A percentile compares a stretch with the other conserved stretches of the same genome.
Evolutionary conservation across 495 filamentous ascomycete species (phyloP).

Genomic region (Neurospora sp.): DNA sequence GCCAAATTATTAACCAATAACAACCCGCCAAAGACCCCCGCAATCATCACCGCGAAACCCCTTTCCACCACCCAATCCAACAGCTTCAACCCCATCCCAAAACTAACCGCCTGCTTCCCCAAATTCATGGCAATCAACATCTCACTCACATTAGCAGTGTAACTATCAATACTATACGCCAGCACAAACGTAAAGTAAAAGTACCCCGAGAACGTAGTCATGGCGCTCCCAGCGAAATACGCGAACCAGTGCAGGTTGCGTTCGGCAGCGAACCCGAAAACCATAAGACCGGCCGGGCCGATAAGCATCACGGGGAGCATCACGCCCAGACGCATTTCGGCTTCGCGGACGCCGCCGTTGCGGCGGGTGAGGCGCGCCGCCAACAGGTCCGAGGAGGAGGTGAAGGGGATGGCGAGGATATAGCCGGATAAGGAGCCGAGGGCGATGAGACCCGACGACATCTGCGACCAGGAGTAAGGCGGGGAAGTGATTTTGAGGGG

Average conservation of each 20-base stretch:
- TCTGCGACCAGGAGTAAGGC: conserved; percentile 49
- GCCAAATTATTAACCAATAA: conserved; percentile 47
- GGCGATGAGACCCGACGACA: conserved; percentile 46
- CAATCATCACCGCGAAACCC: conserved; percentile 49
- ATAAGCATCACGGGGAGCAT: conserved; percentile 45
- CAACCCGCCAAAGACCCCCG: conserved; percentile 46
- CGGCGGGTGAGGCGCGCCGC: conserved; percentile 44
- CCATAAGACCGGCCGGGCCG: conserved; percentile 42
- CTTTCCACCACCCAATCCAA: conserved; percentile 46
- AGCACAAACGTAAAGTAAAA: conserved; percentile 54
- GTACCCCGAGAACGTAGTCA: conserved; percentile 43
- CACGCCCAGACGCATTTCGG: conserved; percentile 51
- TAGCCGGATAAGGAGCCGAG: conserved; percentile 43
- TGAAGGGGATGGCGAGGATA: conserved; percentile 45
- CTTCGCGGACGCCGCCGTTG: conserved; percentile 48
- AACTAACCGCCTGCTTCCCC: conserved; percentile 54
- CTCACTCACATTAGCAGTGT: conserved; percentile 47
- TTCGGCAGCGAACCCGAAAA: conserved; percentile 47
- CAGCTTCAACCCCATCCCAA: conserved; percentile 50
- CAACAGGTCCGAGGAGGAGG: conserved; percentile 43
- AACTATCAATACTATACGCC: conserved; percentile 49
- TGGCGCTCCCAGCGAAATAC: conserved; percentile 43
- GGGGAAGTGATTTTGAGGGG: conserved; percentile 43
- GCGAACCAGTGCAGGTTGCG: conserved; percentile 44
- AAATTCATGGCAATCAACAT: conserved; percentile 62